Evolutionary conservation across 345 rosid genomes (phyloP).

Genomic region (Noccaea caerulescens): DNA sequence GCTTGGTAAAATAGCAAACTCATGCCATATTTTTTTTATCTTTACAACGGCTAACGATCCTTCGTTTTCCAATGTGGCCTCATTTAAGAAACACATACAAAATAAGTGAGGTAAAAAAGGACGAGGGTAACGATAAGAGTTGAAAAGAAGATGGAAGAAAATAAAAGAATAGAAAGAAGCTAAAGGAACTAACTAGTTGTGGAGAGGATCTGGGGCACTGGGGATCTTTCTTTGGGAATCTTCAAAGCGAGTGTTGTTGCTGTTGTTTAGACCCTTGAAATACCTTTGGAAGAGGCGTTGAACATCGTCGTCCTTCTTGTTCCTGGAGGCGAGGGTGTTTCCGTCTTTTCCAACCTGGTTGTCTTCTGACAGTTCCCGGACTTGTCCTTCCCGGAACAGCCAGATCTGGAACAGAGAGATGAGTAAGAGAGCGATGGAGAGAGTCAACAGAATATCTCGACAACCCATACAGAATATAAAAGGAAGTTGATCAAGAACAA

Average conservation of each 20-base stretch:
- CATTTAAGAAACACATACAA: slow-evolving; percentile 7
- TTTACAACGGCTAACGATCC: slow-evolving; percentile 16
- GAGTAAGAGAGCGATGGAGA: slow-evolving; percentile 37
- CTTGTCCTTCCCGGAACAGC: slow-evolving; percentile 35
- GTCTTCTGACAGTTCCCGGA: slow-evolving; percentile 33
- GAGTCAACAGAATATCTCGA: slow-evolving; percentile 37
- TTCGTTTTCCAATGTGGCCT: slow-evolving; percentile 4
- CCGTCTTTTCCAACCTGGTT: slow-evolving; percentile 18
- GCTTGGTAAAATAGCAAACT: not conserved
- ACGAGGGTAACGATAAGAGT: not conserved
- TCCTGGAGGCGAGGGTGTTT: slow-evolving; percentile 18
- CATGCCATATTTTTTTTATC: not conserved
- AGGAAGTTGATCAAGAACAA: not conserved
- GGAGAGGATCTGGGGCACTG: slow-evolving; percentile 90
- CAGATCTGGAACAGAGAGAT: slow-evolving; percentile 40
- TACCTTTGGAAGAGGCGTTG: slow-evolving; percentile 41
- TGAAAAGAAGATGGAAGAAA: slow-evolving; percentile 11
- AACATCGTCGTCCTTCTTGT: slow-evolving; percentile 34
- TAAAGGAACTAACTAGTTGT: slow-evolving; percentile 55
- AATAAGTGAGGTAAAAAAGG: not conserved
- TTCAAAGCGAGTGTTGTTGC: slow-evolving; percentile 44
- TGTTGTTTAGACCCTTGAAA: slow-evolving; percentile 36
- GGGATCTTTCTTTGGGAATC: slow-evolving; percentile 71
- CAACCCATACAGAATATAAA: slow-evolving; percentile 32
- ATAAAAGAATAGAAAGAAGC: slow-evolving; percentile 9